Evolutionary conservation across 768 basidiomycete species (phyloP).

Genomic region (Albatrellus ellisii): DNA sequence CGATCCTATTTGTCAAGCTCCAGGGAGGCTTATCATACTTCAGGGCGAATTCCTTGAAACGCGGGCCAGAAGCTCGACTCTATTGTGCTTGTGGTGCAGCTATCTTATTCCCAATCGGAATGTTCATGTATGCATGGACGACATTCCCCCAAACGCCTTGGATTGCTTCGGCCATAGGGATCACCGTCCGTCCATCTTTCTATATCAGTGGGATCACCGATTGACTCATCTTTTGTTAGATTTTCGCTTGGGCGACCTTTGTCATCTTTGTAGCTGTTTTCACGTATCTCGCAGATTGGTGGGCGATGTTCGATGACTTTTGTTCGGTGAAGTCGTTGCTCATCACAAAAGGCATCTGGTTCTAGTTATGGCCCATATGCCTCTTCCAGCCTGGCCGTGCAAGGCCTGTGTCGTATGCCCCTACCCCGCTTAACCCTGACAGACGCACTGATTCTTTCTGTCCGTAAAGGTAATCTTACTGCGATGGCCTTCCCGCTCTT

Average conservation of each 20-base stretch:
- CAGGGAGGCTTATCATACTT: not conserved
- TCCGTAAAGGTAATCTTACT: constrained; percentile 27
- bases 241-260: constrained; percentile 27
- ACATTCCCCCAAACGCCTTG: constrained; percentile 41
- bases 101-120: constrained; percentile 37
- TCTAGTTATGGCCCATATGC: constrained; percentile 34
- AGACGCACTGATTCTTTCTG: not conserved
- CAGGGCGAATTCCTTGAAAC: constrained; percentile 17
- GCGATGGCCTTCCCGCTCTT: constrained; percentile 36
- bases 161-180: constrained; percentile 45
- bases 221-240: constrained; percentile 13
- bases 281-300: constrained; percentile 42
- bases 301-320: no score
- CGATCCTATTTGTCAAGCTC: not conserved
- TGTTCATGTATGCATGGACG: constrained; percentile 67
- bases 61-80: constrained; percentile 46
- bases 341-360: no score
- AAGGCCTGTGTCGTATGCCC: constrained; percentile 29
- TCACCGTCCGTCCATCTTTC: constrained; percentile 19
- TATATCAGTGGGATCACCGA: not conserved
- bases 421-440: not conserved
- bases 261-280: constrained; percentile 32
- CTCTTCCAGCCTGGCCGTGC: constrained; percentile 40
- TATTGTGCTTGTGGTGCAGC: constrained; percentile 44
- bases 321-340: no score